phyloP scores from a whole-genome alignment of 148 eudicot species.

The Selenicereus undatus region DNA sequence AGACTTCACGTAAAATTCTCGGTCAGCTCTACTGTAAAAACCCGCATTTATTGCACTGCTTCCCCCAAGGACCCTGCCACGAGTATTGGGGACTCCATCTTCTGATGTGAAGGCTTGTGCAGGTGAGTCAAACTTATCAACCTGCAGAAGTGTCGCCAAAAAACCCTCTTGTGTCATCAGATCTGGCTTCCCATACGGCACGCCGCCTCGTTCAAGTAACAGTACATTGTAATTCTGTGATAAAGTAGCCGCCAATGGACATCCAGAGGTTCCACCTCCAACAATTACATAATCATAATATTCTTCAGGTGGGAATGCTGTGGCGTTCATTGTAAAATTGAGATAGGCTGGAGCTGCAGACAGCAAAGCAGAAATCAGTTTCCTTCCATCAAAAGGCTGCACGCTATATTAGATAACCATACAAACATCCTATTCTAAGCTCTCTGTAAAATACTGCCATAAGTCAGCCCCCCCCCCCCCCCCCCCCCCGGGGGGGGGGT shows the following conservation, averaged over 20 bases:
- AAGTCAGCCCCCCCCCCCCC: too few relatives aligned
- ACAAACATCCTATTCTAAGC: neutral
- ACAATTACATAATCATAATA: slow-evolving; percentile 74
- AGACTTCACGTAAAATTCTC: slow-evolving; percentile 46
- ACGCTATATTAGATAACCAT: neutral
- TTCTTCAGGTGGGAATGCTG: slow-evolving; percentile 61
- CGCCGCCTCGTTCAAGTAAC: slow-evolving; percentile 77
- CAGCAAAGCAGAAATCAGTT: slow-evolving; percentile 3
- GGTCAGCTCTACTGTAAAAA: slow-evolving; percentile 78
- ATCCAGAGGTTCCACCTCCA: slow-evolving; percentile 92
- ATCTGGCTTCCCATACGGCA: slow-evolving; percentile 56
- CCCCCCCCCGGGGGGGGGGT: too few relatives aligned
- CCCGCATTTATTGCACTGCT: slow-evolving; percentile 94
- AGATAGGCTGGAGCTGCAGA: slow-evolving; percentile 67
- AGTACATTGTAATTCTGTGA: slow-evolving; percentile 56
- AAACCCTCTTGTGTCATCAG: slow-evolving; percentile 82
- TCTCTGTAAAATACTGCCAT: neutral
- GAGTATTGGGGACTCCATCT: slow-evolving; percentile 87
- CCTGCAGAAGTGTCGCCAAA: slow-evolving; percentile 47
- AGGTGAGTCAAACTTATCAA: slow-evolving; percentile 52
- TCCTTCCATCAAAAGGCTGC: neutral
- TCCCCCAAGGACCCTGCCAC: slow-evolving; percentile 96
- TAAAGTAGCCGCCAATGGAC: slow-evolving; percentile 81
- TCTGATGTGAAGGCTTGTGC: slow-evolving; percentile 86
- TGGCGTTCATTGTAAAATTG: slow-evolving; percentile 61